A percentile compares a stretch with the other conserved stretches of the same genome.
Conservation (phyloP, 75 land plant genomes). For the Picea glauca region DNA sequence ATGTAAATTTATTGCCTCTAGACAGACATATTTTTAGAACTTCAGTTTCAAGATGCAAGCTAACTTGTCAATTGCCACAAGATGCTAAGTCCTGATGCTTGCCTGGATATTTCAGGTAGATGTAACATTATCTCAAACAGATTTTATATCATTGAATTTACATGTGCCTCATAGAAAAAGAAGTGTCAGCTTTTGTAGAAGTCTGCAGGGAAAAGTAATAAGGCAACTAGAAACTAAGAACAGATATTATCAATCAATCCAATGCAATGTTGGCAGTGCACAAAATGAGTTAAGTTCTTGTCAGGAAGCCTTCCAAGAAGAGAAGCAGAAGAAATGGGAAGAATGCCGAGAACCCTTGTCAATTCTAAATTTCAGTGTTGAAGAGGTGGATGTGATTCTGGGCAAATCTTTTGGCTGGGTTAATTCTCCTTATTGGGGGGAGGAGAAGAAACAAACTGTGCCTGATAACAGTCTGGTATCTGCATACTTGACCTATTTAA, state of each 20-base stretch:
- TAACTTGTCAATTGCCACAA: neutral
- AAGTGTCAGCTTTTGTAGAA: neutral
- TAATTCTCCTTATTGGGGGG: slow-evolving; percentile 88
- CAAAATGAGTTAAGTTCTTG: neutral
- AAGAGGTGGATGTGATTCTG: slow-evolving; percentile 67
- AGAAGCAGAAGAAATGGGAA: slow-evolving; percentile 62
- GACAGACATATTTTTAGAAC: neutral
- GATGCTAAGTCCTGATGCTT: neutral
- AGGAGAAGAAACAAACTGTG: slow-evolving; percentile 53
- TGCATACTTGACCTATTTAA: slow-evolving; percentile 51
- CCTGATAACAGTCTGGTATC: slow-evolving; percentile 47
- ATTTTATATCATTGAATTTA: neutral
- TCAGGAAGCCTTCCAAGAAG: slow-evolving; percentile 17
- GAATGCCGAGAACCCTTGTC: slow-evolving; percentile 42
- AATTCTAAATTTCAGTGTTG: slow-evolving; percentile 35
- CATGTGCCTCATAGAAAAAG: neutral
- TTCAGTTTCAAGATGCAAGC: neutral
- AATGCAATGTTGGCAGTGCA: slow-evolving; percentile 9
- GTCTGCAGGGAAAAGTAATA: neutral
- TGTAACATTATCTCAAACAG: neutral
- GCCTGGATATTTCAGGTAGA: slow-evolving; percentile 3
- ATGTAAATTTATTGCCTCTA: neutral
- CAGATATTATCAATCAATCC: slow-evolving; percentile 10
- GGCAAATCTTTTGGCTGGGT: slow-evolving; percentile 81
- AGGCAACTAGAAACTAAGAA: neutral